A percentile compares a stretch with the other conserved stretches of the same genome.
phyloP scores from a whole-genome alignment of 2,329 filamentous ascomycete species.

The Sporothrix pseudoabietina region DNA sequence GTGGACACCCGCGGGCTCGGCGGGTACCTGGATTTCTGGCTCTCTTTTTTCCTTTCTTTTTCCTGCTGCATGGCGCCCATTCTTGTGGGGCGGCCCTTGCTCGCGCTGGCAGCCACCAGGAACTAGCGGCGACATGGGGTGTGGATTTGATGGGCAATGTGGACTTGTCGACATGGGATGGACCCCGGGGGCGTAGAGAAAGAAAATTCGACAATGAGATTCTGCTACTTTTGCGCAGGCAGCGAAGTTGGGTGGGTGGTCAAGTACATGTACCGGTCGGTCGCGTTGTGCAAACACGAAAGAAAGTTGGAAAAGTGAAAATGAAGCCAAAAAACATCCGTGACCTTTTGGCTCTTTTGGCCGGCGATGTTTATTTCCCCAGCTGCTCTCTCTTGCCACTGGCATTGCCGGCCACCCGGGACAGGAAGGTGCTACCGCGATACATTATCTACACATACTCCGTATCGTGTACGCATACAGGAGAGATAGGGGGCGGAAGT shows the following conservation, averaged over 20 bases:
- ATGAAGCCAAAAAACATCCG: slow-evolving; percentile 15
- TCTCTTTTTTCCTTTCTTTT: background rate
- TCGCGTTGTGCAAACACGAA: background rate
- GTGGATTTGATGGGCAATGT: background rate
- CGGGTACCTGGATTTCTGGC: background rate
- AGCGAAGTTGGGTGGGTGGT: background rate
- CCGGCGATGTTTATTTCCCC: slow-evolving; percentile 23
- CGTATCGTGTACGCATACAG: too few species aligned
- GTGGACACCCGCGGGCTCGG: background rate
- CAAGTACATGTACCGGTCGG: slow-evolving; percentile 12
- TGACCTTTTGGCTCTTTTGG: background rate
- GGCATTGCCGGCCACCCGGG: slow-evolving; percentile 10
- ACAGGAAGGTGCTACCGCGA: slow-evolving; percentile 8
- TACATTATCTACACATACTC: too few species aligned
- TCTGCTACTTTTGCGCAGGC: slow-evolving; percentile 15
- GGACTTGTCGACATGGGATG: slow-evolving; percentile 5
- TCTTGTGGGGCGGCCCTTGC: slow-evolving; percentile 26
- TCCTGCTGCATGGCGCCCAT: slow-evolving; percentile 15
- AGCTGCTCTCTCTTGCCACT: slow-evolving; percentile 13
- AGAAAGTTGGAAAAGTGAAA: background rate
- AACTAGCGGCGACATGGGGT: slow-evolving; percentile 19
- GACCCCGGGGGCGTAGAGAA: slow-evolving; percentile 1
- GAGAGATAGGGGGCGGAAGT: background rate
- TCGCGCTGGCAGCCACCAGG: slow-evolving; percentile 23
- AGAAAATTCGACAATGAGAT: background rate